phyloP scores from a whole-genome alignment of 495 filamentous ascomycete genomes.

The Apiosordaria backusii region DNA sequence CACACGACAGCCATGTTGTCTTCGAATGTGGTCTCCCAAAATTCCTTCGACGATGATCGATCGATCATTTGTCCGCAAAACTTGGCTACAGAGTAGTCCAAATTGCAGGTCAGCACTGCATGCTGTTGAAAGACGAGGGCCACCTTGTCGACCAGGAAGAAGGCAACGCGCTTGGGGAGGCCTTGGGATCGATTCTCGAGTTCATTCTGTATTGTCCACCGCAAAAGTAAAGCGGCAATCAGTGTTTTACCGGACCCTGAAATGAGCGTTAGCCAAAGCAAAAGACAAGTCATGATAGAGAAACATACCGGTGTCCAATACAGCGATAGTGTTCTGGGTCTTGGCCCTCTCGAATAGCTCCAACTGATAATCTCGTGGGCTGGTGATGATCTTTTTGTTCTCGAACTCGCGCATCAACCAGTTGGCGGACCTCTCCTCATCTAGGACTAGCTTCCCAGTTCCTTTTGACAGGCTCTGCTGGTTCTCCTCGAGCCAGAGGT shows the following conservation, averaged over 20 bases:
- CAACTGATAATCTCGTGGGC: slow-evolving; percentile 84
- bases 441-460: slow-evolving; percentile 9
- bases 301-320: slow-evolving; percentile 78
- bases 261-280: slow-evolving; percentile 12
- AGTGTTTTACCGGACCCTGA: slow-evolving; percentile 92
- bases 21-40: slow-evolving; percentile 65
- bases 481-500: slow-evolving; percentile 40
- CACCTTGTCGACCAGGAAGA: slow-evolving; percentile 90
- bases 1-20: slow-evolving; percentile 88
- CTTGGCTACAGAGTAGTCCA: slow-evolving; percentile 74
- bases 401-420: slow-evolving; percentile 30
- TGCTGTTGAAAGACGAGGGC: slow-evolving; percentile 89
- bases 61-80: slow-evolving; percentile 64
- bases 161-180: slow-evolving; percentile 61
- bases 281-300: not conserved
- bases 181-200: slow-evolving; percentile 64
- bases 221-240: slow-evolving; percentile 84
- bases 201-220: slow-evolving; percentile 73
- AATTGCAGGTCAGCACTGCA: slow-evolving; percentile 75
- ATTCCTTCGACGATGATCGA: slow-evolving; percentile 56
- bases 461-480: slow-evolving; percentile 21
- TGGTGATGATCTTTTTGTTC: slow-evolving; percentile 56
- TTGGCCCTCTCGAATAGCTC: slow-evolving; percentile 92
- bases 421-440: slow-evolving; percentile 28
- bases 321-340: slow-evolving; percentile 82